phyloP scores from a whole-genome alignment of 495 filamentous ascomycete species.

The Aspergillus baeticus region DNA sequence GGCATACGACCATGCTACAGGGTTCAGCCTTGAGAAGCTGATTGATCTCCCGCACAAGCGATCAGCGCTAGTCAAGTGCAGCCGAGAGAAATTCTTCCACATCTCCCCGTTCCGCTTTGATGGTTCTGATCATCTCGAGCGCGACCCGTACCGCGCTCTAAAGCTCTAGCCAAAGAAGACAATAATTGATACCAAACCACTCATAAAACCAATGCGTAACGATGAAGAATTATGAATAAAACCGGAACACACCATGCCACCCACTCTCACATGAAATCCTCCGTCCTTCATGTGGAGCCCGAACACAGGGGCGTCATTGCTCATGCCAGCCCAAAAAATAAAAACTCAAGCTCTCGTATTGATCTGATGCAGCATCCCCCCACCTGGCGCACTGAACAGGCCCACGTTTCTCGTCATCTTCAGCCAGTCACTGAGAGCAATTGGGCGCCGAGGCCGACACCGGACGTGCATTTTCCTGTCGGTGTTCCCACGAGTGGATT shows the following conservation, averaged over 20 bases:
- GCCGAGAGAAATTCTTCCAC: constrained; percentile 62
- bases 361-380: not conserved
- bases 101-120: constrained; percentile 50
- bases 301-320: too few relatives aligned
- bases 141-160: constrained; percentile 29
- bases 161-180: constrained; percentile 15
- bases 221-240: too few relatives aligned
- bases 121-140: constrained; percentile 23
- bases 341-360: not conserved
- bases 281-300: too few relatives aligned
- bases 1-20: constrained; percentile 59
- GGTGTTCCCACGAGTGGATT: too few relatives aligned
- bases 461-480: too few relatives aligned
- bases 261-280: too few relatives aligned
- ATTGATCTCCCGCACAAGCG: constrained; percentile 63
- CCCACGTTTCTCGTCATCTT: not conserved
- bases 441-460: not conserved
- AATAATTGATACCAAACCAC: too few relatives aligned
- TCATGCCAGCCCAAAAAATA: too few relatives aligned
- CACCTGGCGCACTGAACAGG: not conserved
- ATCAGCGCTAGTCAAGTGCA: constrained; percentile 52
- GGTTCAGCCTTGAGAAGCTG: constrained; percentile 58
- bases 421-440: not conserved
- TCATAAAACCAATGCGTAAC: too few relatives aligned
- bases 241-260: too few relatives aligned